These are phyloP conservation scores for Simmondsia chinensis DNA, from an alignment of 148 eudicot genomes.

Conservation along the genomic window DNA sequence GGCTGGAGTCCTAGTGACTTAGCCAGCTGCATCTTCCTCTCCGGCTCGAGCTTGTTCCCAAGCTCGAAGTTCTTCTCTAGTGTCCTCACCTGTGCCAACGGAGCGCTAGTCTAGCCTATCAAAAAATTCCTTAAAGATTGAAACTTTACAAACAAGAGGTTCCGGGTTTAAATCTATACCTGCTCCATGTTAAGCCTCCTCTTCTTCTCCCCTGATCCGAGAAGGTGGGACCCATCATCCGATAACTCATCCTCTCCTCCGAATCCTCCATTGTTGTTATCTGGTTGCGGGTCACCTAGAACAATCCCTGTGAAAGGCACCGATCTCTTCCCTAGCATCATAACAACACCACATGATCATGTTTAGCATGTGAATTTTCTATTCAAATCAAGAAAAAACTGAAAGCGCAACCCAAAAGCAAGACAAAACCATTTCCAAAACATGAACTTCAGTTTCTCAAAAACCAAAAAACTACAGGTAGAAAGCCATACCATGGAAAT, in stretches of 20 bases:
- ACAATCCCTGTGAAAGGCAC: slow-evolving; percentile 75
- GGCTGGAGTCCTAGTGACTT: slow-evolving; percentile 90
- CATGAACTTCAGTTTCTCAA: no score
- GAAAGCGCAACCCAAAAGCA: no score
- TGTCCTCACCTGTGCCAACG: no score
- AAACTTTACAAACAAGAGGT: no score
- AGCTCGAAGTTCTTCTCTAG: slow-evolving; percentile 89
- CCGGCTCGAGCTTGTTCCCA: slow-evolving; percentile 94
- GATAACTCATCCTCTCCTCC: slow-evolving; percentile 72
- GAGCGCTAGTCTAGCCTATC: no score
- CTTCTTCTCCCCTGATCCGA: slow-evolving; percentile 62
- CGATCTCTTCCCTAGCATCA: slow-evolving; percentile 76
- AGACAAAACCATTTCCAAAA: no score
- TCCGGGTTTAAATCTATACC: no score
- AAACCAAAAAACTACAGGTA: no score
- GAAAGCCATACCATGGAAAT: slow-evolving; percentile 56
- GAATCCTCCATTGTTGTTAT: background rate
- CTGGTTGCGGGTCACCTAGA: slow-evolving; percentile 23
- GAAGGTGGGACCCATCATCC: slow-evolving; percentile 78
- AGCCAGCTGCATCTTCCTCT: slow-evolving; percentile 89
- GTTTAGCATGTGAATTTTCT: no score
- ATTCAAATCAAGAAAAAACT: background rate
- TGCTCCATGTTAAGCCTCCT: slow-evolving; percentile 90
- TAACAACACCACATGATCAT: slow-evolving; percentile 51
- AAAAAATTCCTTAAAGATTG: no score